A percentile compares a stretch with the other conserved stretches of the same genome.
phyloP scores from a whole-genome alignment of 1,284 basidiomycete species.

The Ustilago loliicola region DNA sequence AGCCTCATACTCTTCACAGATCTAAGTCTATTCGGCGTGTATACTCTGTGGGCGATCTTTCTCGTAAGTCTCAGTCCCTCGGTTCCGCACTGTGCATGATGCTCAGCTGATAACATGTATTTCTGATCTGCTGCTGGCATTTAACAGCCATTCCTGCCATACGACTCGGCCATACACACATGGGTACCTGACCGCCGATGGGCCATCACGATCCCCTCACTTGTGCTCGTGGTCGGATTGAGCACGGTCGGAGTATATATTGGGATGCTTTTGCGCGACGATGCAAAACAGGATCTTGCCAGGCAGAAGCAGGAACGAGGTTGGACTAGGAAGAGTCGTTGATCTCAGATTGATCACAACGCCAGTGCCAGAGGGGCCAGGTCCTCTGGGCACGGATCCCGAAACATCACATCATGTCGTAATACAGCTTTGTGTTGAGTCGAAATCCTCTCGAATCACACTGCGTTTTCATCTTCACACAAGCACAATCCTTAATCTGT shows the following conservation, averaged over 20 bases:
- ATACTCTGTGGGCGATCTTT: constrained; percentile 42
- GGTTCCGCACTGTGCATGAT: background rate
- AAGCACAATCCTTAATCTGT: no score
- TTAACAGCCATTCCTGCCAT: constrained; percentile 40
- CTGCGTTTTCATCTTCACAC: no score
- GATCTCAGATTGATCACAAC: no score
- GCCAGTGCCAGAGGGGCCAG: no score
- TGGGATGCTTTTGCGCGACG: constrained; percentile 25
- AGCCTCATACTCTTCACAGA: constrained; percentile 24
- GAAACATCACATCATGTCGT: background rate
- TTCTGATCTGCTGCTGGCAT: background rate
- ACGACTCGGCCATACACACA: constrained; percentile 21
- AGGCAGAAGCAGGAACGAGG: background rate
- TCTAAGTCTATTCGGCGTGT: constrained; percentile 19
- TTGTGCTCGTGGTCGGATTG: constrained; percentile 32
- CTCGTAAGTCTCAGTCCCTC: constrained; percentile 24
- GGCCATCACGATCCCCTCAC: constrained; percentile 33
- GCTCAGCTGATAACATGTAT: background rate
- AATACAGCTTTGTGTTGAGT: background rate
- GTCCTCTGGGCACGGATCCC: no score
- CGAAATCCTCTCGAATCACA: no score
- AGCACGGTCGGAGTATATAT: constrained; percentile 38
- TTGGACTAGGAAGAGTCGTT: background rate
- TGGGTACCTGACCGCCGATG: constrained; percentile 39
- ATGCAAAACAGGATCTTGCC: constrained; percentile 17